Conservation (phyloP, 1,139 yeast species). For the Yamadazyma aaseri region DNA sequence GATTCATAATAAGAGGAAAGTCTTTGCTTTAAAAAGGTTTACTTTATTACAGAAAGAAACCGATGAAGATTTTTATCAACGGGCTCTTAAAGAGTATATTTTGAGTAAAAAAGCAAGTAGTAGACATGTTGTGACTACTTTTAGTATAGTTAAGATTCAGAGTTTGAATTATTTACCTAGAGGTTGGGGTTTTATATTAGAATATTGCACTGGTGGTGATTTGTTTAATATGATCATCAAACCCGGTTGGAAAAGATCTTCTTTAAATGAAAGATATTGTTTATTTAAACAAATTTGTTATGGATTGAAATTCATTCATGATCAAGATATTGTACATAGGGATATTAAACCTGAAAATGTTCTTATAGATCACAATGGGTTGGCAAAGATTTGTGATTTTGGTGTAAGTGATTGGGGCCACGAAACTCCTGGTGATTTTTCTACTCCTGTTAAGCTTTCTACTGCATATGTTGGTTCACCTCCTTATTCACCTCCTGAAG, state of each 20-base stretch:
- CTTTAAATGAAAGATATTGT: conserved; percentile 54
- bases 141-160: conserved; percentile 57
- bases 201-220: conserved; percentile 59
- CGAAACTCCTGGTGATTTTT: conserved; percentile 51
- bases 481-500: conserved; percentile 80
- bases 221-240: conserved; percentile 43
- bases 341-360: conserved; percentile 70
- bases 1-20: conserved; percentile 36
- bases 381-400: conserved; percentile 72
- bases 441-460: conserved; percentile 44
- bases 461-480: conserved; percentile 70
- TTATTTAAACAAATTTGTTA: conserved; percentile 58
- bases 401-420: conserved; percentile 72
- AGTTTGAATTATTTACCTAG: conserved; percentile 53
- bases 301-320: conserved; percentile 55
- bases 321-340: conserved; percentile 57
- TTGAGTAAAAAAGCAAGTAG: conserved; percentile 54
- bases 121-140: conserved; percentile 59
- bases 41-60: conserved; percentile 58
- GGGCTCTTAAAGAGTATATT: conserved; percentile 64
- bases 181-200: conserved; percentile 79
- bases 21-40: conserved; percentile 64
- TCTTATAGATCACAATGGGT: conserved; percentile 53
- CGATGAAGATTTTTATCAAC: conserved; percentile 62
- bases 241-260: conserved; percentile 48